Evolutionary conservation across 306 rosid genomes (phyloP), one percentile per base, ranked within the genome.

Genomic region (Vigna angularis): DNA sequence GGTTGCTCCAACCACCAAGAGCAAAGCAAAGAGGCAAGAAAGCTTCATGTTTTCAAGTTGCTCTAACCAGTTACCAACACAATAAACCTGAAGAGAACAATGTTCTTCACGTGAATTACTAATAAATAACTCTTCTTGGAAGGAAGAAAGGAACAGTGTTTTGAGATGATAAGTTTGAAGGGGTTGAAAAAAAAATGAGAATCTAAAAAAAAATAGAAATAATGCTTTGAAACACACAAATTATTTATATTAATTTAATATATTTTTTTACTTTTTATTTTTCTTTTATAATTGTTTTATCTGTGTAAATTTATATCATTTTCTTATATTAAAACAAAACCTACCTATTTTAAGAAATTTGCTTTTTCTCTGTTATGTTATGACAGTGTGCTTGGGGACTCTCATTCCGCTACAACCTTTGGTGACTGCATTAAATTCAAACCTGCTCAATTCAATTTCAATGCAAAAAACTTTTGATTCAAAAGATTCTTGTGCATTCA

Each of bases 11-110:
- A 82, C 67, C 76, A 78, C 26, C 72, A 89, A 73, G 52, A 86
- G 55, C 66, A 89, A 66, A 79, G 74, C 82, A 85, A 82, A 87
- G 20, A 83, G 59, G 22, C 79, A 82, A 80, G 92, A 87, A 86
- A 73, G 56, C 88, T 89, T 92, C 98, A 89, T 93, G 34, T 53
- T 78, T 79, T 61, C 66, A 62, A 62, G 30, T 16, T 28, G 66
- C 28, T 5, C 73, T 38, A n/a, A 5, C 38, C 9, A 5, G 40
- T 34, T 34, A 36, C 32, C 52, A 61, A 65, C 68, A 52, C 44
- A 44, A 12, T 2, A 47, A 57, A 11, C 34, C 56, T 72, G 63
- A 42, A 61, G 52, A 20, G 36, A 49, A 81, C 65, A 65, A 56
- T 61, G 6, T 34, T 5, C 40, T 34, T 34, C 1, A 58, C 10